A percentile compares a stretch with the other conserved stretches of the same genome.
phyloP scores from a whole-genome alignment of 495 filamentous ascomycete species.

The Tuber borchii region DNA sequence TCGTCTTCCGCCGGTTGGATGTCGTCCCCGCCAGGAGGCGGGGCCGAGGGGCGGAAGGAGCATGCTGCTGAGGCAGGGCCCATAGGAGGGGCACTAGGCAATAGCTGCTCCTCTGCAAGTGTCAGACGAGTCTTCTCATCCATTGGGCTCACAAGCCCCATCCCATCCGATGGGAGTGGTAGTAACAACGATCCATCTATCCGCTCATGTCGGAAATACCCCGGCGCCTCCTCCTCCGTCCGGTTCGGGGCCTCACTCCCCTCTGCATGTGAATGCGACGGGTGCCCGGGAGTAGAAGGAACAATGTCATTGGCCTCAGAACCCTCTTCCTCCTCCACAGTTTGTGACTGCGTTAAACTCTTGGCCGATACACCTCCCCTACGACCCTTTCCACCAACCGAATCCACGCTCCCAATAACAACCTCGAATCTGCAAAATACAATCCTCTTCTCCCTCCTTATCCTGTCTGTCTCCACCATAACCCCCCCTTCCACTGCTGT shows the following conservation, averaged over 20 bases:
- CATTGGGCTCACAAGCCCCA: slow-evolving; percentile 8
- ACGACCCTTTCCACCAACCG: slow-evolving; percentile 53
- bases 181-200: slow-evolving; percentile 22
- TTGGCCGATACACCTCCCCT: slow-evolving; percentile 40
- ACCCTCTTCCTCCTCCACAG: slow-evolving; percentile 32
- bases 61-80: slow-evolving; percentile 15
- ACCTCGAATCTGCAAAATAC: slow-evolving; percentile 77
- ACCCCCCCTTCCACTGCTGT: slow-evolving; percentile 59
- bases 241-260: slow-evolving; percentile 9
- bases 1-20: slow-evolving; percentile 46
- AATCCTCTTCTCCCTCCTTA: slow-evolving; percentile 74
- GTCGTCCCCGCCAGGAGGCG: slow-evolving; percentile 18
- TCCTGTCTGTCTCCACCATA: slow-evolving; percentile 81
- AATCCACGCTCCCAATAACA: slow-evolving; percentile 81
- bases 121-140: slow-evolving; percentile 42
- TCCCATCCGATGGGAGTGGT: slow-evolving; percentile 15
- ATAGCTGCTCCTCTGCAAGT: slow-evolving; percentile 38
- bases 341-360: slow-evolving; percentile 19
- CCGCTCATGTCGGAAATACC: slow-evolving; percentile 41
- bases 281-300: slow-evolving; percentile 18
- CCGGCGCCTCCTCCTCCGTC: slow-evolving; percentile 34
- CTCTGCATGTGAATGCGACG: slow-evolving; percentile 28
- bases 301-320: slow-evolving; percentile 16
- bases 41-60: slow-evolving; percentile 29
- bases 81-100: slow-evolving; percentile 30